Base-by-base conservation (phyloP, 208 protist species). In the Crithidia fasciculata region DNA sequence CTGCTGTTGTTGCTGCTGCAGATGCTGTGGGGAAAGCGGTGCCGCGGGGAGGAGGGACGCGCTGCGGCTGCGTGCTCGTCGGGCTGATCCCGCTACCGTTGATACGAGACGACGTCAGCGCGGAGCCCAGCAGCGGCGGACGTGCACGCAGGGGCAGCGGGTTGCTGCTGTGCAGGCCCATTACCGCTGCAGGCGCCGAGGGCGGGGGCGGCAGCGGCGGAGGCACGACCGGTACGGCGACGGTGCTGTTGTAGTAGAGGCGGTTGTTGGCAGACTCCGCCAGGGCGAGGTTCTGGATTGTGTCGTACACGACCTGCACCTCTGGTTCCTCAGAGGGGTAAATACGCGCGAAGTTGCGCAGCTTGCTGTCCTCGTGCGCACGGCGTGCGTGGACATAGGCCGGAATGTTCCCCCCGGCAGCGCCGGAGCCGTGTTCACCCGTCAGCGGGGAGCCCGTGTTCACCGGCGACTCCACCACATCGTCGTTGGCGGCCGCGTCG, bases 321-420 rank as follows among this genome's bases (percentile, higher is more conserved):
- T 89, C 88, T 2, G 59, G n/a, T 58, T 94, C 76, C 13, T 62
- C 47, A 2, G 86, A 83, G 13, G 94, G 94, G 65, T 94, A 97
- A 72, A 96, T 88, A 52, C 94, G 88, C 15, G 64, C 63, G 75
- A 93, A 97, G 78, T 94, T 86, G 41, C 75, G 67, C 56, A 96
- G 76, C 64, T 93, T 93, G 40, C 74, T 78, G 78, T 97, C 94
- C 73, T 97, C 91, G 37, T 72, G 69, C 18, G 58, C 57, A 37
- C 76, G 71, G 12, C 76, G 80, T 19, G 69, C 44, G 39, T 68
- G 65, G 16, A 81, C 69, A 63, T 82, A 82, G 12, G 64, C 2
- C 4, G 76, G 76, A 5, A 76, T 36, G 40, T 72, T 76, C 19
- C 61, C 50, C 36, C 55, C 58, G 43, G 44, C 66, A 49, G 7